Conservation (phyloP, 371 early-diverging fungal species). For the Mucor piriformis region DNA sequence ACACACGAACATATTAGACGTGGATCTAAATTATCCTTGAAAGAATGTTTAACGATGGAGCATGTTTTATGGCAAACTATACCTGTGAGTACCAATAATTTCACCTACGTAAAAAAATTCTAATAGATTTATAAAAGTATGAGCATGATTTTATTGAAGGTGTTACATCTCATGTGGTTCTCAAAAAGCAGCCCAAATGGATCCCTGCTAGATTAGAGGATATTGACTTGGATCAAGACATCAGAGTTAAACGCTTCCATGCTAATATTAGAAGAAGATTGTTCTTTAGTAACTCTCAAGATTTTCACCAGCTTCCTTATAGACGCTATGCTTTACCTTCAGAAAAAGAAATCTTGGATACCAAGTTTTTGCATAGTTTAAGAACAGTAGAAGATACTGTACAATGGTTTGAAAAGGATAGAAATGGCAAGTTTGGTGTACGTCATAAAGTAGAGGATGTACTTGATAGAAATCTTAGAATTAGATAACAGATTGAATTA, state of each 20-base stretch:
- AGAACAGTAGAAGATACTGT: constrained; percentile 58
- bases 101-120: too few relatives aligned
- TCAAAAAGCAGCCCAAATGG: constrained; percentile 66
- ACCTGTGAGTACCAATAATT: constrained; percentile 61
- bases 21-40: constrained; percentile 55
- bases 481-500: not conserved
- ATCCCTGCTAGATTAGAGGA: constrained; percentile 58
- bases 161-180: constrained; percentile 43
- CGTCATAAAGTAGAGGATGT: constrained; percentile 65
- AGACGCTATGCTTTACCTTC: constrained; percentile 73
- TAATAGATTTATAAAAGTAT: not conserved
- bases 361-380: constrained; percentile 41
- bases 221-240: constrained; percentile 48
- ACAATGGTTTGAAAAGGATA: constrained; percentile 58
- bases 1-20: constrained; percentile 74
- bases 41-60: constrained; percentile 70
- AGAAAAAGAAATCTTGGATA: constrained; percentile 73
- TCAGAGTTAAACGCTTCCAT: constrained; percentile 16
- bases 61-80: constrained; percentile 70
- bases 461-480: constrained; percentile 37
- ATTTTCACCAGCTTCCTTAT: constrained; percentile 56
- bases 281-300: constrained; percentile 64
- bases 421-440: constrained; percentile 63
- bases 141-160: constrained; percentile 81
- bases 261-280: constrained; percentile 26